Percentiles rank a stretch among this genome's conserved stretches.
Conservation (phyloP, 2,329 filamentous ascomycete genomes). For the Paraconiothyrium sp. region DNA sequence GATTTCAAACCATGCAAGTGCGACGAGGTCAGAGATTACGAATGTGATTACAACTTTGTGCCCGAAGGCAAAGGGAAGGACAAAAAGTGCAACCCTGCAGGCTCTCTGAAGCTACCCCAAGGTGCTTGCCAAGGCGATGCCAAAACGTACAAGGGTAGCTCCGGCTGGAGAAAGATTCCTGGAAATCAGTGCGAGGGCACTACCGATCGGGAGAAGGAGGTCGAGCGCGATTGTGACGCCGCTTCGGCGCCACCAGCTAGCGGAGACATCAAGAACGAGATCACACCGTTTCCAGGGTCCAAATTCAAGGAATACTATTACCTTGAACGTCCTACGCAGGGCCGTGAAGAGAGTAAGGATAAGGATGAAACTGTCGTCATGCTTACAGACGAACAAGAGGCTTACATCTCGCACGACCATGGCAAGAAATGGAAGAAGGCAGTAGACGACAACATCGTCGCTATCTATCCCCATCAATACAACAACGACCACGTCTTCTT, state of each 20-base stretch:
- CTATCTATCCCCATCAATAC: conserved; percentile 80
- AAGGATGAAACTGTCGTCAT: conserved; percentile 78
- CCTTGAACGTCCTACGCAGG: conserved; percentile 73
- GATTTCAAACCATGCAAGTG: conserved; percentile 82
- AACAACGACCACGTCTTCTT: conserved; percentile 90
- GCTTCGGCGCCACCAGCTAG: conserved; percentile 61
- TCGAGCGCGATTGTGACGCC: conserved; percentile 81
- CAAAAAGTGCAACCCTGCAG: conserved; percentile 73
- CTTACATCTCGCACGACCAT: conserved; percentile 83
- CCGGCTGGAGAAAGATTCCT: conserved; percentile 91
- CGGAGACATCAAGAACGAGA: conserved; percentile 71
- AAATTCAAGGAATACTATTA: conserved; percentile 72
- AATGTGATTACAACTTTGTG: conserved; percentile 94
- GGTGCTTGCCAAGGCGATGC: conserved; percentile 76
- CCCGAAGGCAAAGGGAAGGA: conserved; percentile 58
- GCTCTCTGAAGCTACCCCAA: conserved; percentile 71
- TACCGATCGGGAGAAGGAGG: conserved; percentile 56
- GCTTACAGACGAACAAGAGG: conserved; percentile 65
- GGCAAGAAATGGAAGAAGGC: conserved; percentile 87
- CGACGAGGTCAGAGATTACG: conserved; percentile 79
- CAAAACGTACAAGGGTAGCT: conserved; percentile 82
- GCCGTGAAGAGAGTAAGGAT: conserved; percentile 75
- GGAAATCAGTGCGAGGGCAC: conserved; percentile 60
- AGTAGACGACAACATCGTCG: conserved; percentile 72
- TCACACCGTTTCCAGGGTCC: conserved; percentile 70